phyloP scores from a whole-genome alignment of 306 rosid genomes.

The Delonix regia region DNA sequence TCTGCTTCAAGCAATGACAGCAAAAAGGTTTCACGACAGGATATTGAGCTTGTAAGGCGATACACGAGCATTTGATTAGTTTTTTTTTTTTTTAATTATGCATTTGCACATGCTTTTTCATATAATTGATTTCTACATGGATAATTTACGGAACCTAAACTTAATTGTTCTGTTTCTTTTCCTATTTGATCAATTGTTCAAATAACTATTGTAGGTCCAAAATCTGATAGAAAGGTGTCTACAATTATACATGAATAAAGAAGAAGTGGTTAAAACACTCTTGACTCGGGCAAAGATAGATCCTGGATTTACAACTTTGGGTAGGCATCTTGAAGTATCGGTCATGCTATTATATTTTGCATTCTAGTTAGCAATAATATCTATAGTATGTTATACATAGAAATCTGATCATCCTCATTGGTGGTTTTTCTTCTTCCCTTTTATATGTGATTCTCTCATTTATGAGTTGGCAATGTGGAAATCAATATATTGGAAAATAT shows the following conservation, averaged over 20 bases:
- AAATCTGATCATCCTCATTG: conserved; percentile 3
- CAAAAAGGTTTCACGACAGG: conserved; percentile 91
- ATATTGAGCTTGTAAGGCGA: conserved; percentile 85
- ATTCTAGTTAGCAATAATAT: conserved; percentile 5
- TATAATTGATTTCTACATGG: neutral
- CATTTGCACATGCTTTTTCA: conserved; percentile 8
- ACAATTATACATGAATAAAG: conserved; percentile 93
- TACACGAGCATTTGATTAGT: neutral
- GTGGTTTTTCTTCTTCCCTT: neutral
- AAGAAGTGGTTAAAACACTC: conserved; percentile 91
- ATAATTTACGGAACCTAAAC: conserved; percentile 9
- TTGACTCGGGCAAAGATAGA: conserved; percentile 94
- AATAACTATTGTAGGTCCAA: conserved; percentile 73
- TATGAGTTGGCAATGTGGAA: conserved; percentile 18
- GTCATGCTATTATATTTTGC: conserved; percentile 21
- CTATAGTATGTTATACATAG: neutral
- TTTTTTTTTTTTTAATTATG: conserved; percentile 23
- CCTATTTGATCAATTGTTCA: conserved; percentile 33
- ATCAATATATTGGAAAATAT: neutral
- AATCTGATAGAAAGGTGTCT: conserved; percentile 94
- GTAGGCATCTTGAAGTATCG: conserved; percentile 55
- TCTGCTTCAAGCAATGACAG: conserved; percentile 79
- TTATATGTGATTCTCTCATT: neutral
- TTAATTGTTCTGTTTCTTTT: conserved; percentile 23
- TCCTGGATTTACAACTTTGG: conserved; percentile 90